Evolutionary conservation across 805 yeast genomes (phyloP).

Genomic region (Phaffomyces opuntiae): DNA sequence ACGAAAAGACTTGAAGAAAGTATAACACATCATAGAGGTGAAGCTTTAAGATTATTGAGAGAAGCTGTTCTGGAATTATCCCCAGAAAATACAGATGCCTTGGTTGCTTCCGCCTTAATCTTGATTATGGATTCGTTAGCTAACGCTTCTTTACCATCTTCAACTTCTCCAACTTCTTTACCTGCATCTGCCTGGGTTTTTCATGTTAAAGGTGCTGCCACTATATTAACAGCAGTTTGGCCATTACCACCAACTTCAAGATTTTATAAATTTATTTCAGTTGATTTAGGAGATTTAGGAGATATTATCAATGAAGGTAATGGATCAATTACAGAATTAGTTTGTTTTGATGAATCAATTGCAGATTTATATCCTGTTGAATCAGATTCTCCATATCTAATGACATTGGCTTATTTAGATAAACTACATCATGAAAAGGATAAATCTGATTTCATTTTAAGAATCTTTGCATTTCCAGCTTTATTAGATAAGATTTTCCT

Average conservation of each 20-base stretch:
- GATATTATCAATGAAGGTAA: constrained; percentile 39
- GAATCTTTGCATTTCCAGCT: constrained; percentile 93
- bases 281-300: constrained; percentile 84
- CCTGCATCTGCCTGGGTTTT: constrained; percentile 97
- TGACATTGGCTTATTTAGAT: constrained; percentile 81
- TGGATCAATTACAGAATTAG: constrained; percentile 45
- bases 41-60: constrained; percentile 71
- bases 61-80: constrained; percentile 83
- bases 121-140: constrained; percentile 91
- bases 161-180: constrained; percentile 39
- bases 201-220: constrained; percentile 96
- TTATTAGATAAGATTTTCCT: constrained; percentile 75
- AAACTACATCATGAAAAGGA: constrained; percentile 75
- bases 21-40: constrained; percentile 81
- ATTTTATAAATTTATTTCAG: constrained; percentile 67
- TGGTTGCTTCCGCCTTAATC: constrained; percentile 86
- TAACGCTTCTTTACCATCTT: constrained; percentile 58
- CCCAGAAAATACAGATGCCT: constrained; percentile 82
- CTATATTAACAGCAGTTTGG: constrained; percentile 94
- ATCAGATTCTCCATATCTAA: constrained; percentile 74
- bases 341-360: constrained; percentile 81
- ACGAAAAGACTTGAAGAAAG: constrained; percentile 72
- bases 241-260: constrained; percentile 68
- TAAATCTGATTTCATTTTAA: constrained; percentile 76
- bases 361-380: constrained; percentile 84